Base-by-base conservation (phyloP, 108 stramenopile genomes). In the Mediolabrus comicus region DNA sequence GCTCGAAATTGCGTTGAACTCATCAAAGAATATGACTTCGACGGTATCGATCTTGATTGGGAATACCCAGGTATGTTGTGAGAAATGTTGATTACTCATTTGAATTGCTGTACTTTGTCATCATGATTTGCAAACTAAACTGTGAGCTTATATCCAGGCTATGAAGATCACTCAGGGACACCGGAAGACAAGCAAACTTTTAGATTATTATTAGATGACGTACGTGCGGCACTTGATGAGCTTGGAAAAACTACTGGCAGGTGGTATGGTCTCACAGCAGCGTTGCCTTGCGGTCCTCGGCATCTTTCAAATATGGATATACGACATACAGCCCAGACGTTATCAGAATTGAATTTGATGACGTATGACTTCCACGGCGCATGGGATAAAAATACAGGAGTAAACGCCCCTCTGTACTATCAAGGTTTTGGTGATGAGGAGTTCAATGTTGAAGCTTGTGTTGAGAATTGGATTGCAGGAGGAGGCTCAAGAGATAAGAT, bases 321-420 rank as follows among this genome's bases (percentile, higher is more conserved):
- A 11, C 39, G 67, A 10, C 81, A 82, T 63, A 35, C 79, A 6
- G 30, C 69, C 10, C 51, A 25, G 19, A 62, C 62, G 29, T 53
- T 82, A n/a, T 51, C 52, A n/a, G 77, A 79, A 51, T 57, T 82
- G 9, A 72, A 79, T 55, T 41, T 82, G 35, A 72, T 72, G 71
- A 54, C 75, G 4, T 76, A 79, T 29, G 81, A 82, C 57, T 79
- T 82, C 30, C 67, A 79, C 31, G 81, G 81, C 11, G 67, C 77
- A 10, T 82, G 66, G 53, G 33, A 30, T 31, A 65, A 46, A 9
- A 52, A 34, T n/a, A 57, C 77, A 35, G 81, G 81, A 4, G 59
- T 74, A 1, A 66, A 69, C 31, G 66, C 81, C 6, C 81, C 77
- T 24, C 3, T 82, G 3, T 69, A 75, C 38, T 62, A 78, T 41